These are phyloP conservation scores for Carex kokanica DNA, from an alignment of 176 grass and related monocot species.

Conservation along the genomic window DNA sequence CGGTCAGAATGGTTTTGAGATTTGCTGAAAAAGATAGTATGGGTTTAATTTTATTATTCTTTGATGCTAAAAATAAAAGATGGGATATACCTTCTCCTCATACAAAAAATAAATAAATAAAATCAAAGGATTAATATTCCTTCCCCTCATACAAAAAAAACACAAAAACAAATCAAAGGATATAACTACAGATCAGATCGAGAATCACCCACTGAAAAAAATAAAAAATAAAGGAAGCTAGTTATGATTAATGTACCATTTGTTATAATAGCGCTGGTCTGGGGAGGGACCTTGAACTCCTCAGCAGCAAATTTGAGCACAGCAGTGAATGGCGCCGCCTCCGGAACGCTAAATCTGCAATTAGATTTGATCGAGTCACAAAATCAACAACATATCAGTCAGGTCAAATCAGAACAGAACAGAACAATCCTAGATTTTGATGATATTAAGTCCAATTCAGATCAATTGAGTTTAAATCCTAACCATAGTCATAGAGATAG, in stretches of 20 bases:
- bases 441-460: slow-evolving; percentile 12
- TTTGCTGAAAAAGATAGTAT: too few species aligned
- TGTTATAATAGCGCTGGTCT: slow-evolving; percentile 99
- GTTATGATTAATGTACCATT: slow-evolving; percentile 43
- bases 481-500: not conserved
- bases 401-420: not conserved
- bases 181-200: too few species aligned
- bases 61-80: too few species aligned
- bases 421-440: not conserved
- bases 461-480: not conserved
- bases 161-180: too few species aligned
- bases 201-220: too few species aligned
- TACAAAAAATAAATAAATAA: not conserved
- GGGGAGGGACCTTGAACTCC: slow-evolving; percentile 97
- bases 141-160: too few species aligned
- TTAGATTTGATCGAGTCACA: slow-evolving; percentile 8
- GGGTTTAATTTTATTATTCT: too few species aligned
- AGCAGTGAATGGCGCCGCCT: slow-evolving; percentile 94
- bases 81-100: not conserved
- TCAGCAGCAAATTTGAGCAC: slow-evolving; percentile 95
- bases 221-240: too few species aligned
- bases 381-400: not conserved
- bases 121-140: too few species aligned
- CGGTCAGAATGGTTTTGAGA: too few species aligned
- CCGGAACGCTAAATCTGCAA: slow-evolving; percentile 93